Evolutionary conservation across 306 rosid species (phyloP).

Genomic region (Quercus suber): DNA sequence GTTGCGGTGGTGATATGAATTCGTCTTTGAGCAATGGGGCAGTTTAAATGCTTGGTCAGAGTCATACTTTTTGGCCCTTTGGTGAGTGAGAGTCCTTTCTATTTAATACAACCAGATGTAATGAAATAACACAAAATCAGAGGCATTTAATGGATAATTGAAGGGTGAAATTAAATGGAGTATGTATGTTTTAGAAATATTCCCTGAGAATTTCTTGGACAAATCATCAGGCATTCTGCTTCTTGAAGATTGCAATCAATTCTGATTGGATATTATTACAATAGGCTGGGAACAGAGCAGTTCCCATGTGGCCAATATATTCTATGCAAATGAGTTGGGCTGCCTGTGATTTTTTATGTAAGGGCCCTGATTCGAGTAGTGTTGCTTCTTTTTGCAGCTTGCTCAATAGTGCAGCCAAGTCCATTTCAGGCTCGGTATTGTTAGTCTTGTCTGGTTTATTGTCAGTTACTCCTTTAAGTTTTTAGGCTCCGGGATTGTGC

Average conservation of each 20-base stretch:
- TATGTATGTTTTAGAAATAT: neutral
- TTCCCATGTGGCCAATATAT: neutral
- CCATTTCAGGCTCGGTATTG: neutral
- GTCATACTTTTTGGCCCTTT: neutral
- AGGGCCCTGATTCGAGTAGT: neutral
- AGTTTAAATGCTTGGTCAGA: neutral
- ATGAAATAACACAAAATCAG: neutral
- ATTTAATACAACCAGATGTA: neutral
- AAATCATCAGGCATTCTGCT: neutral
- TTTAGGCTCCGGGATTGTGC: neutral
- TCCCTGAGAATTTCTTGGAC: neutral
- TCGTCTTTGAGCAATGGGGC: neutral
- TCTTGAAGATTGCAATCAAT: neutral
- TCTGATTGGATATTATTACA: neutral
- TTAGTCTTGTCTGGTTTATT: neutral
- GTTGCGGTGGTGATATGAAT: neutral
- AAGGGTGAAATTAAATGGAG: neutral
- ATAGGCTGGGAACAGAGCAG: neutral
- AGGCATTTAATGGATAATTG: neutral
- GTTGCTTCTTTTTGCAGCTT: neutral
- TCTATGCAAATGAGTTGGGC: too few relatives aligned
- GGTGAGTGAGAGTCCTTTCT: neutral
- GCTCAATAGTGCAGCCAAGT: neutral
- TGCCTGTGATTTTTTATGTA: neutral
- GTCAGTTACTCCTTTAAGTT: neutral